phyloP scores from a whole-genome alignment of 2,329 filamentous ascomycete species.

The Lecanoromycetidae sp. region DNA sequence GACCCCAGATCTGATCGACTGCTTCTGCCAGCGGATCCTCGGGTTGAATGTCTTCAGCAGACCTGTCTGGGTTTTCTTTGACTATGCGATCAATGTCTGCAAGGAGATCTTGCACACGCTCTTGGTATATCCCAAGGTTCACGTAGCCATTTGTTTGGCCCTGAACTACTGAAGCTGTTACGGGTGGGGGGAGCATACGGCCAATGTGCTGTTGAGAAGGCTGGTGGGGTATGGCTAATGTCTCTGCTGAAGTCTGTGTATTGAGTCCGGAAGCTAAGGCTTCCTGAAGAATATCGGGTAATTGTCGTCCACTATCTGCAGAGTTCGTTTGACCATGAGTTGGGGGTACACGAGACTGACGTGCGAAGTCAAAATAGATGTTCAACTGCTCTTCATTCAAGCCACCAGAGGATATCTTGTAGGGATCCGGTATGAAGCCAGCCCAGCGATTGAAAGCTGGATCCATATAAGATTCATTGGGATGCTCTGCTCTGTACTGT shows the following conservation, averaged over 20 bases:
- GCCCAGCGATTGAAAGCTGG: slow-evolving; percentile 78
- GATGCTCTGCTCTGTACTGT: slow-evolving; percentile 59
- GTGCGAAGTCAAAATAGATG: slow-evolving; percentile 92
- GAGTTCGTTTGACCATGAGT: slow-evolving; percentile 44
- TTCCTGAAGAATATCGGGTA: slow-evolving; percentile 52
- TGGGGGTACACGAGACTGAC: slow-evolving; percentile 59
- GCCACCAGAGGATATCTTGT: slow-evolving; percentile 69
- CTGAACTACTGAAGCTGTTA: slow-evolving; percentile 27
- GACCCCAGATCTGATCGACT: slow-evolving; percentile 40
- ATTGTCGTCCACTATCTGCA: slow-evolving; percentile 47
- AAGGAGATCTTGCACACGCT: slow-evolving; percentile 43
- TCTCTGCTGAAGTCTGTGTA: slow-evolving; percentile 50
- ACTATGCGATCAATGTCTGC: slow-evolving; percentile 45
- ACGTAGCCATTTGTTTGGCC: slow-evolving; percentile 50
- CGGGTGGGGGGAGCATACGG: slow-evolving; percentile 28
- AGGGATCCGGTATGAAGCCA: slow-evolving; percentile 85
- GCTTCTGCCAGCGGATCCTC: slow-evolving; percentile 41
- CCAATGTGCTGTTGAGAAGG: slow-evolving; percentile 38
- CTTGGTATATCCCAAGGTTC: slow-evolving; percentile 41
- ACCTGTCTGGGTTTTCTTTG: slow-evolving; percentile 45
- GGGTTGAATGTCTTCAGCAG: slow-evolving; percentile 44
- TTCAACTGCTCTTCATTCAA: slow-evolving; percentile 86
- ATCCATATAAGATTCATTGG: slow-evolving; percentile 76
- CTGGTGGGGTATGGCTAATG: slow-evolving; percentile 48
- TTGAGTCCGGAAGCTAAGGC: slow-evolving; percentile 47